Percentiles rank a stretch among this genome's conserved stretches.
Evolutionary conservation across 2,329 filamentous ascomycete species (phyloP).

Genomic region (Cladorrhinum sp.): DNA sequence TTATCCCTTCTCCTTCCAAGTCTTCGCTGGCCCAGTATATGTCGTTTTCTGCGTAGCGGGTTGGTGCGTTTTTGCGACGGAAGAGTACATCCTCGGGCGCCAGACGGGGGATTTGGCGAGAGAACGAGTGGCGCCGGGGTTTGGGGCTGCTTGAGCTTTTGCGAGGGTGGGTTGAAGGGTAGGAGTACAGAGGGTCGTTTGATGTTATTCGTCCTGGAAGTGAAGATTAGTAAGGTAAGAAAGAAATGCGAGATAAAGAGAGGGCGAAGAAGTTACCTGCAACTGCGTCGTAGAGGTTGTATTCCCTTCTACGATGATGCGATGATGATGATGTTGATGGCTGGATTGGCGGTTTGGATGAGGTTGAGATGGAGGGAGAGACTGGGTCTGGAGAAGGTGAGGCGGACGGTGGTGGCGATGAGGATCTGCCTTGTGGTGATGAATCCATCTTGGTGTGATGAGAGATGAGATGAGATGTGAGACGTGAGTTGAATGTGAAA

Average conservation of each 20-base stretch:
- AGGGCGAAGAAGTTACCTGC: slow-evolving; percentile 49
- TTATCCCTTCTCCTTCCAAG: slow-evolving; percentile 44
- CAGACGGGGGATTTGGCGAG: slow-evolving; percentile 35
- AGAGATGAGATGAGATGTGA: neutral
- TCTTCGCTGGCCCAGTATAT: slow-evolving; percentile 65
- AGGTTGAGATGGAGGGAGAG: neutral
- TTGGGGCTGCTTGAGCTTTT: slow-evolving; percentile 12
- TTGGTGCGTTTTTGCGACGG: slow-evolving; percentile 60
- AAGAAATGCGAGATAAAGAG: neutral
- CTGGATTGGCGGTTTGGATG: neutral
- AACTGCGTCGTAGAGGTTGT: slow-evolving; percentile 70
- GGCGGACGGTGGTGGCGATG: neutral
- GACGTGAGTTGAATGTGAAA: neutral
- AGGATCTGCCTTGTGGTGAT: neutral
- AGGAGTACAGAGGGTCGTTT: slow-evolving; percentile 27
- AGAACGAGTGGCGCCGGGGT: neutral
- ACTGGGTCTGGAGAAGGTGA: neutral
- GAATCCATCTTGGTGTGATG: neutral
- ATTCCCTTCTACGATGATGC: slow-evolving; percentile 28
- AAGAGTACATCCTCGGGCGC: slow-evolving; percentile 72
- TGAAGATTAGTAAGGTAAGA: neutral
- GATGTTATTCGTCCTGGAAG: slow-evolving; percentile 36
- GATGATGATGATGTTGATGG: neutral
- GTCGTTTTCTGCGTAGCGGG: slow-evolving; percentile 67
- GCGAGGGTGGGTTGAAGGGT: neutral